phyloP scores from a whole-genome alignment of 331 rosid species.

The Acacia concinna region DNA sequence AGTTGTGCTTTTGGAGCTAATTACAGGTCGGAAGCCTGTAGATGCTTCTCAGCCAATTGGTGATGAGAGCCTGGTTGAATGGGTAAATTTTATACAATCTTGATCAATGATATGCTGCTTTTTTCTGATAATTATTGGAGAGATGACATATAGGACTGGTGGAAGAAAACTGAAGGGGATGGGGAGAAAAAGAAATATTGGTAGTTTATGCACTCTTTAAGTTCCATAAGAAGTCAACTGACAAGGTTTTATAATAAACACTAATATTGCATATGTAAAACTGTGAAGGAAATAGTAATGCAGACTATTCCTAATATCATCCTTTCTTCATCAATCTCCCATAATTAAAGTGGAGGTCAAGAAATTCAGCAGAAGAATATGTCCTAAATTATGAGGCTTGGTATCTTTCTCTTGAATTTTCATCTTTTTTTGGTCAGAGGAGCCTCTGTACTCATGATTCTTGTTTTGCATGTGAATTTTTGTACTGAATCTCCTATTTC shows the following conservation, averaged over 20 bases:
- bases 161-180: neutral
- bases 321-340: neutral
- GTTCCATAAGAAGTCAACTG: neutral
- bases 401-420: neutral
- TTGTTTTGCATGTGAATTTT: neutral
- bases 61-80: constrained; percentile 97
- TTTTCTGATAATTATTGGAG: neutral
- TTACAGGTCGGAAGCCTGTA: constrained; percentile 93
- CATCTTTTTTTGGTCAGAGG: neutral
- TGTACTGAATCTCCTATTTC: neutral
- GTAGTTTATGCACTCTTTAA: neutral
- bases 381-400: neutral
- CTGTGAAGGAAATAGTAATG: neutral
- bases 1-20: constrained; percentile 93
- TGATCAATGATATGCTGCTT: neutral
- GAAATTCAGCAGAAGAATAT: neutral
- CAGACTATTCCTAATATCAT: neutral
- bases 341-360: neutral
- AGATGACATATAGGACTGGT: neutral
- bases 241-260: neutral
- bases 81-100: constrained; percentile 56
- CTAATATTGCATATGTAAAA: neutral
- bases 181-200: neutral
- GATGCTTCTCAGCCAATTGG: constrained; percentile 95
- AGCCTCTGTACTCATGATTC: neutral